Evolutionary conservation across 805 yeast genomes (phyloP), one percentile per base, ranked within the genome.

Genomic region (Torulaspora indica): DNA sequence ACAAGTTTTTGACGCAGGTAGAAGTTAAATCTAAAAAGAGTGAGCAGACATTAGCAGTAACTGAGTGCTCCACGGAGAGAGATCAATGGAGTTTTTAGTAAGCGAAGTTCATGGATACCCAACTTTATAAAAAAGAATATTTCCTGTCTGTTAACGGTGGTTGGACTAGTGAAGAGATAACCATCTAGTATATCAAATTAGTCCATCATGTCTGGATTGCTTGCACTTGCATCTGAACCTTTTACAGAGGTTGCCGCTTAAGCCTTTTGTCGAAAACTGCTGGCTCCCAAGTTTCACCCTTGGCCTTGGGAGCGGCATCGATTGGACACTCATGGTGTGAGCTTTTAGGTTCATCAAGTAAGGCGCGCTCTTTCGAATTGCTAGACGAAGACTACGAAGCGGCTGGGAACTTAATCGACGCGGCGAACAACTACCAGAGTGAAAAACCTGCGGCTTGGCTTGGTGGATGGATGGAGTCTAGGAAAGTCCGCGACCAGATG

Each of bases 361-460:
- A 50, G 24, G 46, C 38, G 20, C 33, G 32, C 5, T 31, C 56
- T 8, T 54, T 55, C 28, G 48, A 44, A 20, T 32, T 54, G 18
- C 47, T 53, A 12, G 58, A 54, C 33, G 54, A 40, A n/a, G 55
- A 28, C 35, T 49, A 49, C 25, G 50, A 53, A n/a, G 44, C 45
- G 7, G 58, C 59, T 12, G 58, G 58, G 2, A 55, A 54, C 36
- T 52, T 55, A 12, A 53, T 54, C 39, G 58, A 54, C 28, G 55
- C 58, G 24, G 52, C 60, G 15, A 53, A 50, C 29, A 40, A 15
- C 13, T 55, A 55, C 30, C 59, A 55, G 23, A 27, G 43, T 22
- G 54, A 46, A 31, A 47, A 55, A 45, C 48, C 56, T 10, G 59
- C 55, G 45, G 35, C 20, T 12, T 55, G 59, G 58, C 12, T 55